These are phyloP conservation scores for Penicillium coffeae DNA, from an alignment of 495 filamentous ascomycete species.

Conservation along the genomic window DNA sequence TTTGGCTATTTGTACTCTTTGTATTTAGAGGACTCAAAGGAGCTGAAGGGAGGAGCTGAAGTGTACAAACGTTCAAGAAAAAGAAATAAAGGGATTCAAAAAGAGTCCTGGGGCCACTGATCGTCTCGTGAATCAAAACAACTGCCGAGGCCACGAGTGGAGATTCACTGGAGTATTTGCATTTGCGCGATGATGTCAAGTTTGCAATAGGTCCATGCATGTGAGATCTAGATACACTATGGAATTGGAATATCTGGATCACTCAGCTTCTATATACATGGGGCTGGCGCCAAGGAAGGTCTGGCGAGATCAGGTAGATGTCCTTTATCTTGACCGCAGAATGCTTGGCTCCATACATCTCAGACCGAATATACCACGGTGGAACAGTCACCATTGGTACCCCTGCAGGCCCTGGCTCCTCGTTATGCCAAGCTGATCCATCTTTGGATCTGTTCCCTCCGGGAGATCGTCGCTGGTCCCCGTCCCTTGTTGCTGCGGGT, in stretches of 20 bases:
- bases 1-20: too few relatives aligned
- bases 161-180: background rate
- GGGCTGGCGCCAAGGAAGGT: constrained; percentile 8
- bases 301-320: constrained; percentile 10
- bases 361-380: constrained; percentile 12
- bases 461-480: background rate
- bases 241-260: background rate
- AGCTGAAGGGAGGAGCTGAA: too few relatives aligned
- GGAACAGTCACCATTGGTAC: constrained; percentile 9
- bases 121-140: background rate
- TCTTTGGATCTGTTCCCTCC: background rate
- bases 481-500: background rate
- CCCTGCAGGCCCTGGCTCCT: constrained; percentile 2
- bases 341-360: constrained; percentile 22
- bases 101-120: background rate
- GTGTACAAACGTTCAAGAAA: too few relatives aligned
- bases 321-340: constrained; percentile 22
- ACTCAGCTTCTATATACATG: constrained; percentile 7
- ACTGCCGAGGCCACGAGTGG: background rate
- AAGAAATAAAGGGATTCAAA: background rate
- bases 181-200: background rate
- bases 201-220: background rate
- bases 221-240: background rate
- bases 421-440: background rate
- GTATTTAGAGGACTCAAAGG: background rate